These are phyloP conservation scores for Gonium pectorale DNA, from an alignment of 139 green algal species.

Conservation along the genomic window DNA sequence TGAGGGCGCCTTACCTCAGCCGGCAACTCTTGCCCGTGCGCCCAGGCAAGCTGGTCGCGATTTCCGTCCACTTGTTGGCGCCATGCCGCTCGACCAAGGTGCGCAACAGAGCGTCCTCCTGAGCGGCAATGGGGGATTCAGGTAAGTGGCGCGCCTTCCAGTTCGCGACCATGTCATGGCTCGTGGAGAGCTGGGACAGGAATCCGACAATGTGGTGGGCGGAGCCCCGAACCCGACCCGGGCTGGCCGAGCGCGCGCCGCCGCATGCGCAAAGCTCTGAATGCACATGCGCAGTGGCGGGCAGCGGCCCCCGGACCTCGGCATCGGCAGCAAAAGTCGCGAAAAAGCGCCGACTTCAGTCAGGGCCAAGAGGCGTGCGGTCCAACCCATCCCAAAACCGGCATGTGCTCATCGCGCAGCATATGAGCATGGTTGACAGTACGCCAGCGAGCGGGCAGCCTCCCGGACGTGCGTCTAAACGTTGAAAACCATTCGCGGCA, in stretches of 20 bases:
- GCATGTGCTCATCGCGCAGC: too few relatives aligned
- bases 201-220: background rate
- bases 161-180: too few relatives aligned
- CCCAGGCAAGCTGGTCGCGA: slow-evolving; percentile 67
- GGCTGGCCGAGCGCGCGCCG: background rate
- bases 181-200: background rate
- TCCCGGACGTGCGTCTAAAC: background rate
- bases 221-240: background rate
- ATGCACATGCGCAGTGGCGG: too few relatives aligned
- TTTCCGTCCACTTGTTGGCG: slow-evolving; percentile 75
- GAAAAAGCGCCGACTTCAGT: background rate
- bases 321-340: too few relatives aligned
- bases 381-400: too few relatives aligned
- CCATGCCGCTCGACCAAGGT: slow-evolving; percentile 74
- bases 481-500: background rate
- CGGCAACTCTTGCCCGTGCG: slow-evolving; percentile 79
- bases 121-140: background rate
- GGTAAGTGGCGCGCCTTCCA: background rate
- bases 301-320: too few relatives aligned
- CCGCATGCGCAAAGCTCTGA: background rate
- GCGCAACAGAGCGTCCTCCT: slow-evolving; percentile 83
- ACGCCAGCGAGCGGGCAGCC: background rate
- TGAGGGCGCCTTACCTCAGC: slow-evolving; percentile 64
- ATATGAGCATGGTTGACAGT: background rate
- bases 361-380: background rate